Evolutionary conservation across 1,284 basidiomycete species (phyloP).

Genomic region (Cutaneotrichosporon daszewskae): DNA sequence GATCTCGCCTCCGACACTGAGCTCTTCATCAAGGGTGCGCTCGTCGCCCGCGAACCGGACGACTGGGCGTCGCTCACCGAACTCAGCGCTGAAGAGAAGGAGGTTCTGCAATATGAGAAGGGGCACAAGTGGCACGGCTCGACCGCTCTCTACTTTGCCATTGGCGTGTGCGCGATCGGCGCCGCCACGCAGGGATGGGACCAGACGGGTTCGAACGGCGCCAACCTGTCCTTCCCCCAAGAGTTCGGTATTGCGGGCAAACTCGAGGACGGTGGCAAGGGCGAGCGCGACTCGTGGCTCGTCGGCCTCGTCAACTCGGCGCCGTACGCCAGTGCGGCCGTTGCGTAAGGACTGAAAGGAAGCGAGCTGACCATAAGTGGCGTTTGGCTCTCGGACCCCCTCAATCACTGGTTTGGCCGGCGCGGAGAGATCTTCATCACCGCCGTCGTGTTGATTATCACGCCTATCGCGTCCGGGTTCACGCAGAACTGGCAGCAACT

Average conservation of each 20-base stretch:
- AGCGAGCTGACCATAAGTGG: too few species aligned
- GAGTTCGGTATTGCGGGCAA: conserved; percentile 57
- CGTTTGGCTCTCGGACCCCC: conserved; percentile 59
- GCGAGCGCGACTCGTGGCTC: conserved; percentile 33
- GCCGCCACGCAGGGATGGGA: conserved; percentile 41
- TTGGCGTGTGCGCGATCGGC: conserved; percentile 32
- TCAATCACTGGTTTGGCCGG: conserved; percentile 65
- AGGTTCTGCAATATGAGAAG: conserved; percentile 51
- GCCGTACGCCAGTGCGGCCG: conserved; percentile 58
- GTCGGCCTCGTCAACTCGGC: conserved; percentile 68
- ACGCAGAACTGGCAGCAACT: conserved; percentile 57
- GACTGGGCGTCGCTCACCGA: conserved; percentile 53
- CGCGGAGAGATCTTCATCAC: conserved; percentile 72
- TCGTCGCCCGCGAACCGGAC: conserved; percentile 57
- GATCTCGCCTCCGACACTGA: neutral
- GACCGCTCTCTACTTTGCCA: conserved; percentile 28
- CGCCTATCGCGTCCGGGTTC: conserved; percentile 50
- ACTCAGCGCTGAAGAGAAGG: conserved; percentile 59
- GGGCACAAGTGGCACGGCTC: conserved; percentile 64
- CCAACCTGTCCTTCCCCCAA: conserved; percentile 62
- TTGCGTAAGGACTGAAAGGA: conserved; percentile 1
- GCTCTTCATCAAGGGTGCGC: conserved; percentile 58
- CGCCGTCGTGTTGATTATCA: conserved; percentile 47
- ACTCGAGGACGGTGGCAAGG: neutral
- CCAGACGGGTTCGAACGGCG: conserved; percentile 47